Evolutionary conservation across 768 basidiomycete species (phyloP).

Genomic region (Amanita inopinata): DNA sequence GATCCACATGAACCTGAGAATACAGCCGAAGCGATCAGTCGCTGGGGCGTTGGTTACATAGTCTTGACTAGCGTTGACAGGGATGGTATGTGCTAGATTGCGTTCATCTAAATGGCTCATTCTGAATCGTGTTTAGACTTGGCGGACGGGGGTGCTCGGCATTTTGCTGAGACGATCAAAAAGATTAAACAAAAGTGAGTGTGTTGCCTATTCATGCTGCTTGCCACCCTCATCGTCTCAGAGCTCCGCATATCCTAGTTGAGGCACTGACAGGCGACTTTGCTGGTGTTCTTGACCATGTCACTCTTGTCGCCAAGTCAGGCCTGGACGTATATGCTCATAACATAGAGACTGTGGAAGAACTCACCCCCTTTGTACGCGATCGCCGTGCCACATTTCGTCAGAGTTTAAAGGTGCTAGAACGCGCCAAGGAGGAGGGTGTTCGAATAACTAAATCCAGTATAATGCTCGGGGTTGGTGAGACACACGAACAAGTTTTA

Average conservation of each 20-base stretch:
- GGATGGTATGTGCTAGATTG: constrained; percentile 55
- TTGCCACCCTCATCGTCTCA: constrained; percentile 19
- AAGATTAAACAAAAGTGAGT: constrained; percentile 92
- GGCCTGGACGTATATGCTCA: constrained; percentile 98
- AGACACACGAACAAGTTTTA: constrained; percentile 73
- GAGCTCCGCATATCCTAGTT: constrained; percentile 91
- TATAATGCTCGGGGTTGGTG: constrained; percentile 97
- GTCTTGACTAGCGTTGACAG: constrained; percentile 95
- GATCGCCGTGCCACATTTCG: constrained; percentile 90
- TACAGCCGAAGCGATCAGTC: constrained; percentile 94
- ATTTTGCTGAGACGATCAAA: constrained; percentile 91
- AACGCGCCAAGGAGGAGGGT: constrained; percentile 76
- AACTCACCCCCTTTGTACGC: constrained; percentile 87
- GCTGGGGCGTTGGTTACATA: constrained; percentile 98
- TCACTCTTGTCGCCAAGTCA: constrained; percentile 78
- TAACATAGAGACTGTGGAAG: constrained; percentile 95
- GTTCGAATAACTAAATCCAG: constrained; percentile 94
- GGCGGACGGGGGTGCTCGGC: constrained; percentile 81
- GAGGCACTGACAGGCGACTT: constrained; percentile 97
- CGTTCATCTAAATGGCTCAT: constrained; percentile 1
- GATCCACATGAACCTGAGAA: constrained; percentile 97
- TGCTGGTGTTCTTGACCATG: constrained; percentile 63
- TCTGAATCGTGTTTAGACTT: constrained; percentile 50
- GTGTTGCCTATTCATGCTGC: background rate
- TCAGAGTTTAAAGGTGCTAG: constrained; percentile 71